These are phyloP conservation scores for Marasmius oreades DNA, from an alignment of 1,284 basidiomycete genomes.

Conservation along the genomic window DNA sequence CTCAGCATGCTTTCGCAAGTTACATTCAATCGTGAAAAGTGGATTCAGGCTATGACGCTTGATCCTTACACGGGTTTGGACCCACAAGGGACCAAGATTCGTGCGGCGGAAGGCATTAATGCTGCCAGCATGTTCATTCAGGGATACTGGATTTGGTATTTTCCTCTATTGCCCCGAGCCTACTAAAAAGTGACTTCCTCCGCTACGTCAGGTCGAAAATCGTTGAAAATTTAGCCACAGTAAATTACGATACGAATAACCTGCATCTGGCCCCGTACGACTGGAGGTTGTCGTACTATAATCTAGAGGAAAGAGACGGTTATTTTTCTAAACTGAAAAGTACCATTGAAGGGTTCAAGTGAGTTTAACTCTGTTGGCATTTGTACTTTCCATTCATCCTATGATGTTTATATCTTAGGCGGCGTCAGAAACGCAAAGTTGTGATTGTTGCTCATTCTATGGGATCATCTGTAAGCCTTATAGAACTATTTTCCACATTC, in stretches of 20 bases:
- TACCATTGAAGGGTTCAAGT: conserved; percentile 85
- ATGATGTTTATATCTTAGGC: conserved; percentile 33
- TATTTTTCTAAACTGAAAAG: conserved; percentile 89
- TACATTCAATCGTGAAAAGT: conserved; percentile 74
- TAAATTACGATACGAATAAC: conserved; percentile 91
- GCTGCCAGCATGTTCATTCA: conserved; percentile 90
- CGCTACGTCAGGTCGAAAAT: conserved; percentile 71
- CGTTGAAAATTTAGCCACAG: conserved; percentile 88
- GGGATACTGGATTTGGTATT: conserved; percentile 93
- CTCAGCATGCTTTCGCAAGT: conserved; percentile 83
- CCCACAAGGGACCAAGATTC: conserved; percentile 83
- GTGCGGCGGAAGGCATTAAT: conserved; percentile 90
- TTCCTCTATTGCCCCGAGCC: not conserved
- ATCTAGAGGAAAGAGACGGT: conserved; percentile 88
- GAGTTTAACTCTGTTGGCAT: conserved; percentile 19
- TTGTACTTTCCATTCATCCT: not conserved
- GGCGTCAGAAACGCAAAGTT: conserved; percentile 74
- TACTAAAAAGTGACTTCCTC: not conserved
- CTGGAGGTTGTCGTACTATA: conserved; percentile 89
- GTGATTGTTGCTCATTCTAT: conserved; percentile 90
- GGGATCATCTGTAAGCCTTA: conserved; percentile 69
- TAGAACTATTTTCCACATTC: conserved; percentile 1
- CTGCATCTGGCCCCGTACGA: conserved; percentile 87
- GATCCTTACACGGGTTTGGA: conserved; percentile 93
- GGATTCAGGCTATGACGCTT: conserved; percentile 89